Evolutionary conservation across 2,329 filamentous ascomycete species (phyloP).

Genomic region (Sclerotinia trifoliorum): DNA sequence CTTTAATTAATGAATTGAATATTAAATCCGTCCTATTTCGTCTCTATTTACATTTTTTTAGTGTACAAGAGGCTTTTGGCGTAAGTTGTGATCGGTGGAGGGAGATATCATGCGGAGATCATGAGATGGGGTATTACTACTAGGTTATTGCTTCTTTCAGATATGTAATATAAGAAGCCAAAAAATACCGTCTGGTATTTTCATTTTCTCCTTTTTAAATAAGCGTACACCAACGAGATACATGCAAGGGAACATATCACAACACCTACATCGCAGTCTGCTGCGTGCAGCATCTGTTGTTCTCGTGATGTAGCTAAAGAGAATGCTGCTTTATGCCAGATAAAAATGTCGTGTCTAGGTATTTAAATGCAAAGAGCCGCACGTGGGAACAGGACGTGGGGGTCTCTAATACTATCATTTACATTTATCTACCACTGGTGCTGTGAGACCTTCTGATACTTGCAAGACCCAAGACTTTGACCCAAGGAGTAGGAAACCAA

Average conservation of each 20-base stretch:
- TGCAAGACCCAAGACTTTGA: background rate
- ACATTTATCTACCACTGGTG: background rate
- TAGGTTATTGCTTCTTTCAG: background rate
- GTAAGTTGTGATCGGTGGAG: constrained; percentile 9
- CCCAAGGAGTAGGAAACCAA: background rate
- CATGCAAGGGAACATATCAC: constrained; percentile 7
- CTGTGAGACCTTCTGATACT: constrained; percentile 11
- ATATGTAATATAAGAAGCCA: background rate
- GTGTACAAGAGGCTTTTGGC: constrained; percentile 7
- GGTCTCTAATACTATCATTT: background rate
- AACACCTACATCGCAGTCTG: constrained; percentile 8
- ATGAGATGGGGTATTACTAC: constrained; percentile 16
- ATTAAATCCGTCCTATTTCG: background rate
- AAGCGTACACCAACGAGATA: background rate
- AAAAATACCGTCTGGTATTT: background rate
- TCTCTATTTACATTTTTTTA: background rate
- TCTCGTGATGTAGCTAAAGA: constrained; percentile 21
- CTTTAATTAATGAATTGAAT: background rate
- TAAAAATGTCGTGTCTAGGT: background rate
- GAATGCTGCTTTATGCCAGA: constrained; percentile 21
- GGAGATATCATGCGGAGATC: constrained; percentile 20
- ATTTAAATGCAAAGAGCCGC: background rate
- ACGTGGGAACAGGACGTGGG: constrained; percentile 12
- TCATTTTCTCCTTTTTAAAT: background rate
- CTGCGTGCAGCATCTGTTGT: constrained; percentile 22